phyloP scores from a whole-genome alignment of 768 basidiomycete species.

The Russula emetica region DNA sequence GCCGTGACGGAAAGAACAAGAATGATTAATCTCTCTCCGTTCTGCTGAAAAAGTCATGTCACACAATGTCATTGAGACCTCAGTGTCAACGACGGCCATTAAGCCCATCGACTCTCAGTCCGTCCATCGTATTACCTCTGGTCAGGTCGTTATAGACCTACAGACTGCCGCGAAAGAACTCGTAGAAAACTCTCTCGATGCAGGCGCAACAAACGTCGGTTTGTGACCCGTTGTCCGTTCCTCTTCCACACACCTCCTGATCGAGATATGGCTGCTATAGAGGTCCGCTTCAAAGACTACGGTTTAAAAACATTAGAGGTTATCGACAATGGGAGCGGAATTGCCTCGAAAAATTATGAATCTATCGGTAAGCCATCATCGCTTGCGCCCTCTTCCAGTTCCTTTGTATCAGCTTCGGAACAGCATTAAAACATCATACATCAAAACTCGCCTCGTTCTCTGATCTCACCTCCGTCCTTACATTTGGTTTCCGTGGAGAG shows the following conservation, averaged over 20 bases:
- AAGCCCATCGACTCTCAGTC: conserved; percentile 69
- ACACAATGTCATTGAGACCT: neutral
- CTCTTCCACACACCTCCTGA: neutral
- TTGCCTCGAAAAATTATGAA: conserved; percentile 70
- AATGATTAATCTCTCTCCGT: neutral
- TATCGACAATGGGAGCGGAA: conserved; percentile 88
- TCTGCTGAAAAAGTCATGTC: neutral
- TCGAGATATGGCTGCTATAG: conserved; percentile 39
- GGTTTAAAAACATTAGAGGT: conserved; percentile 83
- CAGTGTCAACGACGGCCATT: conserved; percentile 31
- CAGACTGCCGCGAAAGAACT: conserved; percentile 95
- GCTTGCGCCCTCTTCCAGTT: neutral
- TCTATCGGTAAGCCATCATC: conserved; percentile 56
- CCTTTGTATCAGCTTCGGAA: neutral
- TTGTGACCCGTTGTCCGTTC: conserved; percentile 29
- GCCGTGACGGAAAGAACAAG: too few relatives aligned
- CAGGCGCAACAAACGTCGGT: conserved; percentile 86
- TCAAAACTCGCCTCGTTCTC: conserved; percentile 80
- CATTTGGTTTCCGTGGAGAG: conserved; percentile 96
- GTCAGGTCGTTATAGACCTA: conserved; percentile 91
- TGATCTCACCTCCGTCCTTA: conserved; percentile 66
- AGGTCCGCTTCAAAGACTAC: conserved; percentile 85
- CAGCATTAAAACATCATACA: conserved; percentile 89
- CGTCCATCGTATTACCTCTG: conserved; percentile 86
- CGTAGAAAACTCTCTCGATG: conserved; percentile 93